A percentile compares a stretch with the other conserved stretches of the same genome.
Evolutionary conservation across 2,329 filamentous ascomycete genomes (phyloP).

Genomic region (Tetracladium maxilliforme): DNA sequence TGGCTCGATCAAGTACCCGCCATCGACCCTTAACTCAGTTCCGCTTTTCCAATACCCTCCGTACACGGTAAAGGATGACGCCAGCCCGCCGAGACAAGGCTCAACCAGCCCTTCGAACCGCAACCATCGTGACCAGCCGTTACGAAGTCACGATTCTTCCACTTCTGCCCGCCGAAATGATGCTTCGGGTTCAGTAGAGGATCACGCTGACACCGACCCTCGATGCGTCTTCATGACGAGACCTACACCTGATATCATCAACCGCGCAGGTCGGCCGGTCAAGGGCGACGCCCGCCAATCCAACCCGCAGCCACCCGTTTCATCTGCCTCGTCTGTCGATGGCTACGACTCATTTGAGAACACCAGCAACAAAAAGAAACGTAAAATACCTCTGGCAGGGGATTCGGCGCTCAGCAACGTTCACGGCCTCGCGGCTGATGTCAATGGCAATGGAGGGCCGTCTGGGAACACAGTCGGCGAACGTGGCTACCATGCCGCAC

Average conservation of each 20-base stretch:
- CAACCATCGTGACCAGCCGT: slow-evolving; percentile 13
- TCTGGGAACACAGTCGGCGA: slow-evolving; percentile 38
- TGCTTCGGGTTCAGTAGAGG: slow-evolving; percentile 46
- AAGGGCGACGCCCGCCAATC: slow-evolving; percentile 27
- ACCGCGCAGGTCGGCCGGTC: slow-evolving; percentile 24
- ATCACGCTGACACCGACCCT: slow-evolving; percentile 24
- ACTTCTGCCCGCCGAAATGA: slow-evolving; percentile 36
- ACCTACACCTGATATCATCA: slow-evolving; percentile 28
- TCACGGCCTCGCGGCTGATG: slow-evolving; percentile 42
- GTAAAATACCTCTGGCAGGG: slow-evolving; percentile 87
- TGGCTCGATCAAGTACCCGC: slow-evolving; percentile 69
- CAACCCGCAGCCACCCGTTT: slow-evolving; percentile 43
- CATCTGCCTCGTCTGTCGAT: slow-evolving; percentile 59
- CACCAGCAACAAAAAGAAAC: slow-evolving; percentile 98
- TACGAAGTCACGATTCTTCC: slow-evolving; percentile 19
- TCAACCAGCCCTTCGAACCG: slow-evolving; percentile 8
- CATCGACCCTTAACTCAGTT: slow-evolving; percentile 52
- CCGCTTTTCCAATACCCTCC: slow-evolving; percentile 71
- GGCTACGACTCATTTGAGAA: slow-evolving; percentile 97
- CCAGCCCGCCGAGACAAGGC: slow-evolving; percentile 10
- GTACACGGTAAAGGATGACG: slow-evolving; percentile 14
- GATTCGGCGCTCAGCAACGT: slow-evolving; percentile 34
- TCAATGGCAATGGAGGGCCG: no score
- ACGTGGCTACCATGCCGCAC: slow-evolving; percentile 25
- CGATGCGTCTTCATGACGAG: slow-evolving; percentile 24